Base-by-base conservation (phyloP, 2,329 filamentous ascomycete genomes). In the Colletotrichum melonis region DNA sequence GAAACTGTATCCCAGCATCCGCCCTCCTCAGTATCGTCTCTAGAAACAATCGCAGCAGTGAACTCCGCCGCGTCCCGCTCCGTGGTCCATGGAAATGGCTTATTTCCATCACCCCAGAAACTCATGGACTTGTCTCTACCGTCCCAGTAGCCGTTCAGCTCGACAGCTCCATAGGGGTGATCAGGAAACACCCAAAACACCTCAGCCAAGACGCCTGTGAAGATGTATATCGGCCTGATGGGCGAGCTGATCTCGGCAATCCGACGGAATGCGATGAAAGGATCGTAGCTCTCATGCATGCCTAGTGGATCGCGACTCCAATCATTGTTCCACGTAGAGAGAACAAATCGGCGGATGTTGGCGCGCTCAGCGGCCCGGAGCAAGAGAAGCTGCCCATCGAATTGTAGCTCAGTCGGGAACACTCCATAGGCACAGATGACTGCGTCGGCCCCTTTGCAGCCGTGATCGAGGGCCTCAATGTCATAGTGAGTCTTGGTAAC, bases 381-480 rank as follows among this genome's bases (percentile, higher is more conserved):
- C 4, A 84, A 79, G 22, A 81, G 67, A 1, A 84, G 75, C 28
- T 84, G 79, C 7, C 77, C 80, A 11, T 83, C 82, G 11, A 84
- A 57, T 1, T 67, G 59, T 8, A 76, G 24, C 24, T 58, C 70
- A 12, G 32, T 12, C 1, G 81, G 78, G 19, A 57, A 66, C 5
- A 67, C 71, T 35, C 67, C 69, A 59, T 82, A 82, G 3, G 80
- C 30, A 11, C 30, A 59, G 32, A 42, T 42, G n/a, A 42, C 32
- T 14, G 32, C 57, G 7, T 35, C 32, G 4, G 26, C n/a, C 2
- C n/a, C n/a, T 7, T 26, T 30, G 32, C 32, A 42, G 1, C 4
- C 57, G 32, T 14, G 12, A 12, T 42, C 57, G 11, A 42, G 57
- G 30, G 57, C 57, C 32, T 60, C 22, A 11, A 60, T 60, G 22